Base-by-base conservation (phyloP, 2,329 filamentous ascomycete genomes). In the Colletotrichum zoysiae region DNA sequence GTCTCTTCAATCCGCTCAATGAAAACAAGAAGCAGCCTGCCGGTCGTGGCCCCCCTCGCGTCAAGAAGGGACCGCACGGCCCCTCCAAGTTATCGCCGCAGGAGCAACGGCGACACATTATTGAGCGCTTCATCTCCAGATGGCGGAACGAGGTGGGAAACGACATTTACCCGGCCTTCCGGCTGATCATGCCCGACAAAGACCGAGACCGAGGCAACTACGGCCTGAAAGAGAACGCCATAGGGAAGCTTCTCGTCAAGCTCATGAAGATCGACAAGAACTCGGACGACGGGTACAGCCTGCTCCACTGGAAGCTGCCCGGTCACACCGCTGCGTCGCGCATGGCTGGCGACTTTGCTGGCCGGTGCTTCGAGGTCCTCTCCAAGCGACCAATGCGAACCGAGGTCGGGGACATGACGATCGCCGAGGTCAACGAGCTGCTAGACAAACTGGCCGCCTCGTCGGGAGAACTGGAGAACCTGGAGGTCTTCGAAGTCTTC, bases 131-230 rank as follows among this genome's bases (percentile, higher is more conserved):
- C 83, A 94, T 99, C 76, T 88, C 89, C 18, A 88, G 90, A 79
- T 99, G 96, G 96, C 90, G 95, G 50, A 90, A 90, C 67, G 91
- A 97, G 73, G 95, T 98, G 30, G 96, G 96, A 35, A 85, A 94
- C 76, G 96, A 99, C 81, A 93, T 99, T 77, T 98, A 96, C 78
- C 96, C 96, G 0, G 95, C 94, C 1, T 88, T 99, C 81, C 91
- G 96, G 26, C 88, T 99, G 58, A 97, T 98, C 69, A 86, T 98
- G 4, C 95, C 95, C 0, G 94, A 97, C 77, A 97, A 97, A 79
- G 96, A 99, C 78, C 90, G 95, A 50, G 95, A 98, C 77, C 90
- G 96, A 59, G 92, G 93, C 23, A 95, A 97, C 85, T 99, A 98
- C 78, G 94, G 95, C 0, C 85, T 99, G 51, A 98, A 98, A 79